These are phyloP conservation scores for Thelonectria blattea DNA, from an alignment of 2,329 filamentous ascomycete species.

Conservation along the genomic window DNA sequence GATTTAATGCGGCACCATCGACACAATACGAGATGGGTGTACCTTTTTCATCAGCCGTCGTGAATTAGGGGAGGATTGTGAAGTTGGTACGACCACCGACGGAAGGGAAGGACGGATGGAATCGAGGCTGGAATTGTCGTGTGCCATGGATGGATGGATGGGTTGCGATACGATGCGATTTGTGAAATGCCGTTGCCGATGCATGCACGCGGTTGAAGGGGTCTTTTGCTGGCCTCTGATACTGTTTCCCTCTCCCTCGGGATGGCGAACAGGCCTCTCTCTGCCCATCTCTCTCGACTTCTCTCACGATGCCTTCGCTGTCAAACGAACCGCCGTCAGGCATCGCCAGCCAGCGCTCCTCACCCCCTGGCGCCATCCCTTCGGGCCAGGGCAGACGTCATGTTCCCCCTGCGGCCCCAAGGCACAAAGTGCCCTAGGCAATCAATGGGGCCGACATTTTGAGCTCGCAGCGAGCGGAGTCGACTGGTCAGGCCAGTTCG, in stretches of 20 bases:
- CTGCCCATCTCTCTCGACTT: conserved; percentile 26
- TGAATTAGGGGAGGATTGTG: conserved; percentile 8
- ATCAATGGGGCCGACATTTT: conserved; percentile 30
- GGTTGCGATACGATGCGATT: conserved; percentile 20
- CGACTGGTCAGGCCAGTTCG: conserved; percentile 28
- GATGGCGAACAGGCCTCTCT: conserved; percentile 38
- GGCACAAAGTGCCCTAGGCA: conserved; percentile 24
- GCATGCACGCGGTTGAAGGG: conserved; percentile 27
- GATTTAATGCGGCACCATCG: conserved; percentile 18
- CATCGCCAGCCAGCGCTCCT: conserved; percentile 20
- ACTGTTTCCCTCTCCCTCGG: conserved; percentile 34
- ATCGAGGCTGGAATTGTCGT: no score
- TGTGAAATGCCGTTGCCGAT: conserved; percentile 23
- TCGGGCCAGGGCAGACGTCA: conserved; percentile 34
- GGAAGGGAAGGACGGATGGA: not conserved
- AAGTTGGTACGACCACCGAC: not conserved
- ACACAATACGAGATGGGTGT: conserved; percentile 15
- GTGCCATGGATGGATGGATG: conserved; percentile 7
- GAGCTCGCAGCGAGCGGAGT: conserved; percentile 34
- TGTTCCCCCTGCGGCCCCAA: conserved; percentile 31
- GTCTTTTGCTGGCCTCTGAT: conserved; percentile 27
- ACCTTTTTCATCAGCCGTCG: conserved; percentile 2
- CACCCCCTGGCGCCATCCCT: conserved; percentile 20
- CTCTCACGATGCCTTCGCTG: conserved; percentile 26
- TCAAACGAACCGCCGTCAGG: conserved; percentile 25